Evolutionary conservation across 148 eudicot species (phyloP).

Genomic region (Dysphania ambrosioides): DNA sequence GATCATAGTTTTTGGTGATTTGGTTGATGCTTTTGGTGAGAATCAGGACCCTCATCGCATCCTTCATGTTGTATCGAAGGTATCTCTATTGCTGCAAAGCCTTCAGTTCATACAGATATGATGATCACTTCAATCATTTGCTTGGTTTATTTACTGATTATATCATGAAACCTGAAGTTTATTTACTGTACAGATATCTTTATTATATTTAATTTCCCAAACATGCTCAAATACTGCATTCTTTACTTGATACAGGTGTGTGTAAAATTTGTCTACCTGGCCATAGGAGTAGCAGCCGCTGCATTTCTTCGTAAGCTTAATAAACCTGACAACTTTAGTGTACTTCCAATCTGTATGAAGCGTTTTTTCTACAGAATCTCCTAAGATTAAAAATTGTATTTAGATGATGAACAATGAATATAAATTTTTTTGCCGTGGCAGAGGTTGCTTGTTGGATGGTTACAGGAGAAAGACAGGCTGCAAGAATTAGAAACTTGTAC

Average conservation of each 20-base stretch:
- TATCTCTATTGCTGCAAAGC: conserved; percentile 9
- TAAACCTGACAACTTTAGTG: not conserved
- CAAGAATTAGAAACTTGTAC: conserved; percentile 58
- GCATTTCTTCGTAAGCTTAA: conserved; percentile 57
- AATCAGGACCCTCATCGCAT: conserved; percentile 32
- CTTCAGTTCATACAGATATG: not conserved
- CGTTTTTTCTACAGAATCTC: not conserved
- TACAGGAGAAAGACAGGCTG: conserved; percentile 75
- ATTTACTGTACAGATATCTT: not conserved
- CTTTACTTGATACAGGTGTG: conserved; percentile 35
- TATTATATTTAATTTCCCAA: not conserved
- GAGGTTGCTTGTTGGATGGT: conserved; percentile 81
- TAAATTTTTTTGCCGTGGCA: conserved; percentile 12
- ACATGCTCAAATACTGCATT: not conserved
- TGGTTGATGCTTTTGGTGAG: conserved; percentile 58
- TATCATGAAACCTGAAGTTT: not conserved
- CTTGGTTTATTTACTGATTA: no score
- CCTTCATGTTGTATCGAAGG: conserved; percentile 48
- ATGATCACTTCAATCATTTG: not conserved
- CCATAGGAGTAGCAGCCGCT: conserved; percentile 49
- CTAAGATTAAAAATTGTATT: not conserved
- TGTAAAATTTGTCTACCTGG: conserved; percentile 55
- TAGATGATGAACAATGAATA: not conserved
- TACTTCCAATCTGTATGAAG: not conserved
- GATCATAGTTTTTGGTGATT: conserved; percentile 53